phyloP scores from a whole-genome alignment of 768 basidiomycete species.

The Kwoniella europaea region DNA sequence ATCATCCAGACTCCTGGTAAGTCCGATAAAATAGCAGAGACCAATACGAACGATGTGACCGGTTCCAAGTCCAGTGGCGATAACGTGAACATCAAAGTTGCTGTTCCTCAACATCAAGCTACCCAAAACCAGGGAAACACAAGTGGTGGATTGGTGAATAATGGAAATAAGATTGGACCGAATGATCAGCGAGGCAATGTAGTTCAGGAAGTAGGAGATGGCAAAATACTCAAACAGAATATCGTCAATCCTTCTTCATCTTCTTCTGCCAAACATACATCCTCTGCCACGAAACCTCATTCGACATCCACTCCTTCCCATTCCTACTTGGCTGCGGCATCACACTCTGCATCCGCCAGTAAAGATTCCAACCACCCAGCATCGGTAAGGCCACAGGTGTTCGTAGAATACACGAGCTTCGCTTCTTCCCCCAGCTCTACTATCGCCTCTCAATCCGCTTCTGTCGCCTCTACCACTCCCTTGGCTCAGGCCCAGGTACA shows the following conservation, averaged over 20 bases:
- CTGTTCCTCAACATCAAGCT: slow-evolving; percentile 10
- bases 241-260: neutral
- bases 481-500: neutral
- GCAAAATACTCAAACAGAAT: slow-evolving; percentile 11
- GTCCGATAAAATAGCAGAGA: slow-evolving; percentile 18
- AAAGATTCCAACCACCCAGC: neutral
- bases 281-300: neutral
- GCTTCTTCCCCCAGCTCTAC: neutral
- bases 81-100: slow-evolving; percentile 20
- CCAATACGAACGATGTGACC: slow-evolving; percentile 7
- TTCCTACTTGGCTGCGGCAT: neutral
- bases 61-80: slow-evolving; percentile 6
- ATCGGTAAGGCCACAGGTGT: slow-evolving; percentile 6
- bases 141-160: neutral
- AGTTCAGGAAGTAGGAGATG: slow-evolving; percentile 6
- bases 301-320: neutral
- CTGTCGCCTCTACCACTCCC: slow-evolving; percentile 2
- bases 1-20: slow-evolving; percentile 25
- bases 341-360: neutral
- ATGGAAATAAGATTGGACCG: slow-evolving; percentile 9
- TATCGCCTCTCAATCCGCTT: slow-evolving; percentile 3
- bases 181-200: slow-evolving; percentile 17
- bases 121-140: neutral
- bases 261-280: neutral
- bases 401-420: slow-evolving; percentile 7